Evolutionary conservation across 345 rosid species (phyloP).

Genomic region (Psidium friedrichsthalianum): DNA sequence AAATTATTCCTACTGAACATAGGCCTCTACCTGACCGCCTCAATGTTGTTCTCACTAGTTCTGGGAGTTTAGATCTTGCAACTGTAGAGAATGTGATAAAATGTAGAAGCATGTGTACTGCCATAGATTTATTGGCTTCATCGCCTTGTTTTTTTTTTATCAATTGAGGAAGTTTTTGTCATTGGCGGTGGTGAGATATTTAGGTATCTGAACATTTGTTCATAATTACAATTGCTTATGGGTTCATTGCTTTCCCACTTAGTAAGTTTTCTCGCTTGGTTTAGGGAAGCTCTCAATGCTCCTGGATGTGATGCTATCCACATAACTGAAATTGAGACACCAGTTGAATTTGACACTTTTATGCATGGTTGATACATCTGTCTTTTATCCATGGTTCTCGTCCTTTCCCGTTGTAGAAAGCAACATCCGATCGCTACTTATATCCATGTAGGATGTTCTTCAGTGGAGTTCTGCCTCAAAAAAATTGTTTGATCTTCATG

Average conservation of each 20-base stretch:
- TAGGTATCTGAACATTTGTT: too few species aligned
- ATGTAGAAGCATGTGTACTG: too few species aligned
- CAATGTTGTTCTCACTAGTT: too few species aligned
- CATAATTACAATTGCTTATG: too few species aligned
- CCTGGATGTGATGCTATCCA: slow-evolving; percentile 81
- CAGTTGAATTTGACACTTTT: slow-evolving; percentile 75
- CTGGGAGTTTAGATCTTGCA: neutral
- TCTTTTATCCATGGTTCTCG: slow-evolving; percentile 69
- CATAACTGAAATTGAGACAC: slow-evolving; percentile 60
- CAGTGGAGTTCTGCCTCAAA: slow-evolving; percentile 8
- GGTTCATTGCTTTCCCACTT: too few species aligned
- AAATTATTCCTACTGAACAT: slow-evolving; percentile 48
- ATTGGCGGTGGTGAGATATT: too few species aligned
- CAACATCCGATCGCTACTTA: slow-evolving; percentile 40
- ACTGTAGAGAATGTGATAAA: slow-evolving; percentile 33
- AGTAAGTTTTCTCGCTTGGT: too few species aligned
- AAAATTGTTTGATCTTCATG: slow-evolving; percentile 12
- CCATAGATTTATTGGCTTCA: too few species aligned
- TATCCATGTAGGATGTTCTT: slow-evolving; percentile 56
- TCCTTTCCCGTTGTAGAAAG: slow-evolving; percentile 67
- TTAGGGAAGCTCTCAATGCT: slow-evolving; percentile 28
- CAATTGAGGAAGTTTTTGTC: too few species aligned
- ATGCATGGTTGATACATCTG: slow-evolving; percentile 48
- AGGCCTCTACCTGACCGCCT: too few species aligned
- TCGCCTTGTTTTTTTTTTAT: neutral